Percentiles rank a stretch among this genome's conserved stretches.
Conservation (phyloP, 768 basidiomycete genomes). For the Multifurca ochricompacta region DNA sequence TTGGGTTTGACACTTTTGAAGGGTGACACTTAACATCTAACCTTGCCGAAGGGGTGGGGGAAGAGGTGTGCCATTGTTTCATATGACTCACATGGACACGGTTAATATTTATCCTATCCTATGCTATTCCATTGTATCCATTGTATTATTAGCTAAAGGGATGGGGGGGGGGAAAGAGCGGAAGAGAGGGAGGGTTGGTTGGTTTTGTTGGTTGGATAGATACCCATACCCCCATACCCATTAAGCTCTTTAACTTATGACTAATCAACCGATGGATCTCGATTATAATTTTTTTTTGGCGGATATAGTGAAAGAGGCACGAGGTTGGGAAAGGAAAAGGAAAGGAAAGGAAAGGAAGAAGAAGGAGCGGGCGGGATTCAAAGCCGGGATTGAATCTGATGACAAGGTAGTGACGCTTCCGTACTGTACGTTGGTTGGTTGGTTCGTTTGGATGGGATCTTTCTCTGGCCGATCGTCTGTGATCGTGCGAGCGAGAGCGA, state of each 20-base stretch:
- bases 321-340: conserved; percentile 50
- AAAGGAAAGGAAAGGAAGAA: no score
- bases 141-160: background rate
- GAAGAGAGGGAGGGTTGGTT: no score
- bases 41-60: conserved; percentile 7
- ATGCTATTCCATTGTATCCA: background rate
- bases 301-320: conserved; percentile 38
- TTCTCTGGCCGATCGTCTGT: conserved; percentile 48
- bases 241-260: conserved; percentile 40
- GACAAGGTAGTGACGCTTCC: conserved; percentile 22
- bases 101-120: background rate
- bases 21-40: background rate
- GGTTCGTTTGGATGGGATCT: conserved; percentile 21
- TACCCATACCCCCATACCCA: no score
- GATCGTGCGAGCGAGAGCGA: conserved; percentile 51
- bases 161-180: conserved; percentile 24
- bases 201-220: no score
- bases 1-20: no score
- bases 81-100: background rate
- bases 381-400: conserved; percentile 23
- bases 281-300: conserved; percentile 30
- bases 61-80: background rate
- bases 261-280: conserved; percentile 33
- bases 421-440: no score
- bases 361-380: conserved; percentile 27